phyloP scores from a whole-genome alignment of 176 grass and related monocot genomes.

The Triticum dicoccoides region DNA sequence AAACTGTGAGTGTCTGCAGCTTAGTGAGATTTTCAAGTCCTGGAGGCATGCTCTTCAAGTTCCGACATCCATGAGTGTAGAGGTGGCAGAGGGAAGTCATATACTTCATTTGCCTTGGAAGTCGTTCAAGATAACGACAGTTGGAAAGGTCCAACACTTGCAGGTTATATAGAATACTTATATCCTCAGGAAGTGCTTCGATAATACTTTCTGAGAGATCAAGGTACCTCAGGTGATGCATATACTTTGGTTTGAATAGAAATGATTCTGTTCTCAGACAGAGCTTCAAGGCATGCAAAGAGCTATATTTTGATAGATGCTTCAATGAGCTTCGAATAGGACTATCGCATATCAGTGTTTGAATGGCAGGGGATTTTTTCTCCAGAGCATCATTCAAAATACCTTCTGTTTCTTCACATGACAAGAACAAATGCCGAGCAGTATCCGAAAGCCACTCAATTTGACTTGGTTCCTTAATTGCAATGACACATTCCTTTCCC shows the following conservation, averaged over 20 bases:
- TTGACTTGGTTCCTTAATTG: background rate
- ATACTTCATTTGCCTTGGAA: background rate
- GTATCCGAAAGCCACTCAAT: background rate
- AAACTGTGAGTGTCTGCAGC: background rate
- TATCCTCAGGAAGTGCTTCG: background rate
- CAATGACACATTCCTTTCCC: background rate
- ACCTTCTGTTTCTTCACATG: background rate
- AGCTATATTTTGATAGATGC: background rate
- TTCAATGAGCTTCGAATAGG: accelerated
- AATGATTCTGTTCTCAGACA: accelerated
- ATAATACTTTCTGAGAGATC: background rate
- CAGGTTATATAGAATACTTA: background rate
- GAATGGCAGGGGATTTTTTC: background rate
- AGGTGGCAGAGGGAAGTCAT: background rate
- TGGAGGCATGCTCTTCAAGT: background rate
- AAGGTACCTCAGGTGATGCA: background rate
- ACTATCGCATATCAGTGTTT: background rate
- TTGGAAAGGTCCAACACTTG: background rate
- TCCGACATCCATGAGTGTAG: accelerated
- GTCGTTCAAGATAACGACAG: accelerated
- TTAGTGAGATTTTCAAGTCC: background rate
- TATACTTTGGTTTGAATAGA: background rate
- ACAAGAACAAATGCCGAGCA: background rate
- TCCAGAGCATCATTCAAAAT: background rate
- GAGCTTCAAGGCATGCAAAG: background rate